phyloP scores from a whole-genome alignment of 805 yeast species.

The Saturnispora sekii region DNA sequence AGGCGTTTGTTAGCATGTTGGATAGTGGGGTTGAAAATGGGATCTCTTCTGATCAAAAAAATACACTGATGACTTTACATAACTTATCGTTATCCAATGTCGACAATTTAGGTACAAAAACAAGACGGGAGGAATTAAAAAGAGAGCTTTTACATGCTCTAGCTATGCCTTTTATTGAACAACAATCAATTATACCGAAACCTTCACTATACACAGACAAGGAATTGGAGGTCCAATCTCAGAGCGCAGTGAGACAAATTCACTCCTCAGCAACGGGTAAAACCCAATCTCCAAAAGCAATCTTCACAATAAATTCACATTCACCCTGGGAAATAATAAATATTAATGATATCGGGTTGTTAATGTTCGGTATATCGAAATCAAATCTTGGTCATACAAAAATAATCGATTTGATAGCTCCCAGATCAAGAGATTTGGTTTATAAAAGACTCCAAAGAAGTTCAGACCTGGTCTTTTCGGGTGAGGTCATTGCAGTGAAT shows the following conservation, averaged over 20 bases:
- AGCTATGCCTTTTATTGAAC: slow-evolving; percentile 56
- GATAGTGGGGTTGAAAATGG: slow-evolving; percentile 28
- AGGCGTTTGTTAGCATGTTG: slow-evolving; percentile 39
- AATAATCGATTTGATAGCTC: slow-evolving; percentile 67
- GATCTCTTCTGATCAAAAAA: slow-evolving; percentile 17
- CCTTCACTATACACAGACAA: slow-evolving; percentile 6
- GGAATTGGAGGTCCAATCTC: slow-evolving; percentile 4
- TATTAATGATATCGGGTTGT: slow-evolving; percentile 82
- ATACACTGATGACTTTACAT: slow-evolving; percentile 44
- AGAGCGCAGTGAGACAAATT: slow-evolving; percentile 25
- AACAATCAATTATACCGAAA: slow-evolving; percentile 14
- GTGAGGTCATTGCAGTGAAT: slow-evolving; percentile 74
- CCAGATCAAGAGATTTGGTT: slow-evolving; percentile 65
- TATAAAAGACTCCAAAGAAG: slow-evolving; percentile 40
- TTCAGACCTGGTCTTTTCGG: slow-evolving; percentile 55
- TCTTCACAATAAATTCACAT: slow-evolving; percentile 65
- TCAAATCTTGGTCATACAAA: slow-evolving; percentile 51
- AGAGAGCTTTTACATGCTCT: slow-evolving; percentile 48
- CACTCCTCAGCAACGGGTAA: slow-evolving; percentile 63
- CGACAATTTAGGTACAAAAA: slow-evolving; percentile 24
- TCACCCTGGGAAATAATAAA: slow-evolving; percentile 77
- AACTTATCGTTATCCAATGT: slow-evolving; percentile 42
- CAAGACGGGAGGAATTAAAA: slow-evolving; percentile 34
- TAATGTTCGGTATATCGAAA: slow-evolving; percentile 74
- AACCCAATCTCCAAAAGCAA: slow-evolving; percentile 67